Evolutionary conservation across 495 filamentous ascomycete species (phyloP), one percentile per base, ranked within the genome.

Genomic region (Massariosphaeria phaeospora): DNA sequence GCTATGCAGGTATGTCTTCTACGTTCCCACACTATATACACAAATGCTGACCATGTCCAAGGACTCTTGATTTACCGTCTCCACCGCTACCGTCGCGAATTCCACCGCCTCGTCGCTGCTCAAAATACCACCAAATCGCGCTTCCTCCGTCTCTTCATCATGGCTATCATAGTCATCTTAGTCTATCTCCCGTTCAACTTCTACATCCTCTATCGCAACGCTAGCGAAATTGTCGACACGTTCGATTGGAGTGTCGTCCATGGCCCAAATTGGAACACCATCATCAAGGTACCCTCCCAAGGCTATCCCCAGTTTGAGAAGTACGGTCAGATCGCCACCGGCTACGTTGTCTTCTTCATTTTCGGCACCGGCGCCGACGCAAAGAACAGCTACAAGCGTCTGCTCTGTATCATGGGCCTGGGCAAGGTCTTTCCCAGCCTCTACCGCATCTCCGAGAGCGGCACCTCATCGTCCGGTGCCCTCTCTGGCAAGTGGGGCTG

Each of bases 361-460:
- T 96, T 95, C 63, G 93, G 93, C 25, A 78, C 84, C 13, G 89
- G 87, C 13, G 73, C 72, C 18, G 91, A 96, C 51, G 87, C 86
- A 3, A 69, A 78, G n/a, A 76, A 76, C 38, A 81, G 85, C 69
- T 96, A 96, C 67, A 76, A 80, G 46, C 65, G 64, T 2, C 74
- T 77, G 55, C 70, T 84, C 2, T 64, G 75, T 25, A 63, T 52
- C 10, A 4, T 80, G 17, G 79, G 82, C 0, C 55, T 86, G 15
- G 78, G 70, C 11, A 74, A 66, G 30, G 52, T 72, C 41, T 76
- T 77, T 56, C 75, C 77, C 9, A 52, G 55, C 15, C 49, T 63
- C n/a, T 55, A 59, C 39, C 20, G n/a, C 13, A 31, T 12, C 31
- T 27, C 26, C 11, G 45, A 44, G 4, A 44, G 48, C 13, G 23